Conservation (phyloP, 2,329 filamentous ascomycete species). For the Fusarium udum region DNA sequence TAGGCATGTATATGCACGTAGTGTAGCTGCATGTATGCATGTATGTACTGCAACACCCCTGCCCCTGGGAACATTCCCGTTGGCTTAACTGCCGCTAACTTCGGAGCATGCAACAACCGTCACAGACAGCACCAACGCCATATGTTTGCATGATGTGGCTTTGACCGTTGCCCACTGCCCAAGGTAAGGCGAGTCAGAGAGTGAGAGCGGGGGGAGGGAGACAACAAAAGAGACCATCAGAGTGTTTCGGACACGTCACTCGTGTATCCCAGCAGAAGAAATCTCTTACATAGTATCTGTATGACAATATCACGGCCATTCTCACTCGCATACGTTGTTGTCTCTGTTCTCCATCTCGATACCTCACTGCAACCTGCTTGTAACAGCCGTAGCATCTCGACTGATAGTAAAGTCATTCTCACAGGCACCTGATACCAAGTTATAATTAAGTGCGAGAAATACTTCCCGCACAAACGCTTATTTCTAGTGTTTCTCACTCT, state of each 20-base stretch:
- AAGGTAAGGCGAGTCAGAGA: not conserved
- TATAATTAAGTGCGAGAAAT: not conserved
- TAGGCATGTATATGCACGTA: not conserved
- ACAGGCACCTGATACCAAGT: not conserved
- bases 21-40: not conserved
- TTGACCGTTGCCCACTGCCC: not conserved
- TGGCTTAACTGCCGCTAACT: slow-evolving; percentile 30
- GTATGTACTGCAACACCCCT: not conserved
- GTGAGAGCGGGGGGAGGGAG: not conserved
- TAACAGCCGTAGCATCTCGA: not conserved
- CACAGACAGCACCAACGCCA: slow-evolving; percentile 32
- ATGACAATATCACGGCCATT: not conserved
- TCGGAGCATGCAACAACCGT: slow-evolving; percentile 26
- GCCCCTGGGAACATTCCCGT: slow-evolving; percentile 6
- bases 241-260: slow-evolving; percentile 14
- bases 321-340: not conserved
- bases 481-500: slow-evolving; percentile 20
- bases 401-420: not conserved
- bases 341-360: slow-evolving; percentile 6
- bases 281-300: not conserved
- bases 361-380: not conserved
- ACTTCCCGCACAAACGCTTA: not conserved
- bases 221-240: not conserved
- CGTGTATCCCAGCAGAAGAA: not conserved
- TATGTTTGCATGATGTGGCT: slow-evolving; percentile 25